A percentile compares a stretch with the other conserved stretches of the same genome.
phyloP scores from a whole-genome alignment of 306 rosid species.

The Luffa aegyptiaca region DNA sequence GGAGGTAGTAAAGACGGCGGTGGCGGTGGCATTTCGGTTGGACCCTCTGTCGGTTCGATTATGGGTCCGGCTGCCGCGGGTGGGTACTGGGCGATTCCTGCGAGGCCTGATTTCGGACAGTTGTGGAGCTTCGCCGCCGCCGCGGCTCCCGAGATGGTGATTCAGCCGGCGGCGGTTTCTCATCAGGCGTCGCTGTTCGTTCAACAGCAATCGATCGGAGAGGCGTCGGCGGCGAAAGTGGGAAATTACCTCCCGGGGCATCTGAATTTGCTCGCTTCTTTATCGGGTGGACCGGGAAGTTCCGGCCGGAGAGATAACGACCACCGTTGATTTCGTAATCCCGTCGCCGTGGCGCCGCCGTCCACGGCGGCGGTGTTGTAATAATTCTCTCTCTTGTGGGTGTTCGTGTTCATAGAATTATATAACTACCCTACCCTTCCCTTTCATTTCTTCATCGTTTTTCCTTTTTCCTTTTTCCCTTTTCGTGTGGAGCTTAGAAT shows the following conservation, averaged over 20 bases:
- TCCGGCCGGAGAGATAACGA: slow-evolving; percentile 88
- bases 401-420: slow-evolving; percentile 6
- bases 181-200: slow-evolving; percentile 33
- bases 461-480: background rate
- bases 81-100: slow-evolving; percentile 73
- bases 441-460: background rate
- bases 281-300: slow-evolving; percentile 83
- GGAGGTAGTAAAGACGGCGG: slow-evolving; percentile 19
- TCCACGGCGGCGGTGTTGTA: background rate
- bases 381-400: background rate
- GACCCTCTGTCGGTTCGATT: slow-evolving; percentile 24
- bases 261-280: slow-evolving; percentile 91
- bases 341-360: background rate
- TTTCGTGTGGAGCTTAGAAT: background rate
- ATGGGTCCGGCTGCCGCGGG: slow-evolving; percentile 40
- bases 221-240: slow-evolving; percentile 90
- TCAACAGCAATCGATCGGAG: slow-evolving; percentile 65
- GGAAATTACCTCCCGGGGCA: slow-evolving; percentile 97
- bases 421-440: background rate
- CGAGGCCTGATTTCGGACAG: slow-evolving; percentile 72
- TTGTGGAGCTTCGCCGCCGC: slow-evolving; percentile 80
- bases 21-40: slow-evolving; percentile 21
- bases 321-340: slow-evolving; percentile 35
- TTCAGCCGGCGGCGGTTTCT: slow-evolving; percentile 40
- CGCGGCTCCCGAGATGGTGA: slow-evolving; percentile 49